Base-by-base conservation (phyloP, 371 early-diverging fungal genomes). In the Rozella allomycis region DNA sequence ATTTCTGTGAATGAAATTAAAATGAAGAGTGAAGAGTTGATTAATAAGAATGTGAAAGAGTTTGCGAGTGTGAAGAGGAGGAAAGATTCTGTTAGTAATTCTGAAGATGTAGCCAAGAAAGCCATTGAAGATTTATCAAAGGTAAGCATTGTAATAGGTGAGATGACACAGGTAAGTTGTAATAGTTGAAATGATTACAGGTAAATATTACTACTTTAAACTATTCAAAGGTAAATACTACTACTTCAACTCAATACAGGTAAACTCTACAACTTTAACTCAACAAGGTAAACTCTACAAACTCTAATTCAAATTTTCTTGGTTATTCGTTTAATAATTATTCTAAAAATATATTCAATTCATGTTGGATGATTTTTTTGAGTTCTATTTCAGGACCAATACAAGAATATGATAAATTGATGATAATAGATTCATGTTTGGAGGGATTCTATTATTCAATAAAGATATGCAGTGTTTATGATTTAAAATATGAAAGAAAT, bases 341-440 rank as follows among this genome's bases (percentile, higher is more conserved):
- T n/a, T n/a, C n/a, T n/a, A n/a, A n/a, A n/a, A n/a, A n/a, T n/a
- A n/a, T n/a, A n/a, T n/a, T n/a, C n/a, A n/a, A n/a, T n/a, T n/a
- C n/a, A n/a, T n/a, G n/a, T 7, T 90, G 91, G 91, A 81, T 80
- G 63, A 62, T 82, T 0, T 60, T 81, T 30, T 55, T 90, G 27
- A 76, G 84, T 0, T 80, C 77, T 17, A 50, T 83, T 12, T 72
- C 73, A n/a, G 69, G 67, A 18, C 77, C 83, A 2, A 52, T 86
- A 26, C 85, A 90, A 50, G 75, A 79, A 33, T 65, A 70, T 8
- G 70, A 77, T 35, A 79, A 83, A 38, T 47, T 69, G 1, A 60
- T 74, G 12, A 64, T 60, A 0, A 62, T 78, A 0, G 55, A 58
- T 0, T 55, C 67, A 13, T 69, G 73, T 29, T 45, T 90, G 14